phyloP scores from a whole-genome alignment of 495 filamentous ascomycete genomes.

The Trichoderma reesei region DNA sequence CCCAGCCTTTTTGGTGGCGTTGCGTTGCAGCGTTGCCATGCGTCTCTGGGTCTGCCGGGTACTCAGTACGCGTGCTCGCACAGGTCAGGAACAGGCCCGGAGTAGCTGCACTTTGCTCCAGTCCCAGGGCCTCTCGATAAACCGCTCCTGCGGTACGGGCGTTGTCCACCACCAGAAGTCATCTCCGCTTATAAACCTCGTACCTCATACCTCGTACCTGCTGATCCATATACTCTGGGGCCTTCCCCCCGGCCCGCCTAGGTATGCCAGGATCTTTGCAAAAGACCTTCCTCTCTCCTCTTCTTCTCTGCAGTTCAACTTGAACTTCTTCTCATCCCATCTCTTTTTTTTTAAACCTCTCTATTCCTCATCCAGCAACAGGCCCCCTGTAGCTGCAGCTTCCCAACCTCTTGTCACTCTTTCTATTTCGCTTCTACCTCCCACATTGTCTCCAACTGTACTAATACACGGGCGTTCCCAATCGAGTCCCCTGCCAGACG shows the following conservation, averaged over 20 bases:
- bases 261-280: not conserved
- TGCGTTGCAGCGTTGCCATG: conserved; percentile 5
- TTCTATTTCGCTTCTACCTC: not conserved
- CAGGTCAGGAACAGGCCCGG: not conserved
- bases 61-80: not conserved
- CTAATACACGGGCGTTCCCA: not conserved
- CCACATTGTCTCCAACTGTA: not conserved
- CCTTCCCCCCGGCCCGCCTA: not conserved
- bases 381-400: conserved; percentile 2
- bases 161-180: not conserved
- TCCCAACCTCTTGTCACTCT: conserved; percentile 6
- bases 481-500: not conserved
- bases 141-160: not conserved
- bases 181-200: not conserved
- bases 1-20: not conserved
- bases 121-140: not conserved
- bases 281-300: conserved; percentile 1
- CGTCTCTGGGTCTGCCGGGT: not conserved
- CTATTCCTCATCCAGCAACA: not conserved
- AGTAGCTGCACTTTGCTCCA: not conserved
- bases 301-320: not conserved
- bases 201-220: conserved; percentile 8
- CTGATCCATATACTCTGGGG: not conserved
- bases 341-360: not conserved
- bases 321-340: conserved; percentile 6